Conservation (phyloP, 192 early-diverging fungal species). For the Anaeromyces robustus region DNA sequence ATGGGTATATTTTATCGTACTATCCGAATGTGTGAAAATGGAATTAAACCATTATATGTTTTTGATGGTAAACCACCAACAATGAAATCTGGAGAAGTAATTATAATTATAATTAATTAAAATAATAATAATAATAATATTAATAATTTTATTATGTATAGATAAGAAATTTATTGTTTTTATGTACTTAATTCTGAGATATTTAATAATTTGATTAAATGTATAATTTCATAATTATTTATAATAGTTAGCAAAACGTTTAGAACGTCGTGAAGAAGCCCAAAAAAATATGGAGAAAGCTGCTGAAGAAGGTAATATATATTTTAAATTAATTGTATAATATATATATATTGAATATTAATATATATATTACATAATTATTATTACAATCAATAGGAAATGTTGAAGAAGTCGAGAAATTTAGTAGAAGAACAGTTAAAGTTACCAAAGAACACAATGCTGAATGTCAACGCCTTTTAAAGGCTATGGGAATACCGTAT, state of each 20-base stretch:
- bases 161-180: no score
- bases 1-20: constrained; percentile 96
- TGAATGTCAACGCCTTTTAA: constrained; percentile 75
- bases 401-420: constrained; percentile 68
- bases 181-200: no score
- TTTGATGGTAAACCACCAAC: constrained; percentile 96
- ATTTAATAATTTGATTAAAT: no score
- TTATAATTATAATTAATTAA: background rate
- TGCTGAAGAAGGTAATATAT: constrained; percentile 37
- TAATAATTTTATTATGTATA: no score
- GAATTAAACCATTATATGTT: constrained; percentile 91
- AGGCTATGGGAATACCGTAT: constrained; percentile 85
- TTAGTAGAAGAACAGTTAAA: constrained; percentile 69
- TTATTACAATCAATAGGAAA: constrained; percentile 23
- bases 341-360: no score
- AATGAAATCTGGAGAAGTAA: constrained; percentile 78
- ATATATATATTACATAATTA: background rate
- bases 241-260: constrained; percentile 48
- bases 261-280: constrained; percentile 55
- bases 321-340: background rate
- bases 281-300: constrained; percentile 51
- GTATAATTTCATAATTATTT: background rate
- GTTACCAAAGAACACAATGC: constrained; percentile 88
- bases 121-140: no score
- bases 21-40: constrained; percentile 88